phyloP scores from a whole-genome alignment of 176 grass and related monocot genomes.

The Otatea glauca region DNA sequence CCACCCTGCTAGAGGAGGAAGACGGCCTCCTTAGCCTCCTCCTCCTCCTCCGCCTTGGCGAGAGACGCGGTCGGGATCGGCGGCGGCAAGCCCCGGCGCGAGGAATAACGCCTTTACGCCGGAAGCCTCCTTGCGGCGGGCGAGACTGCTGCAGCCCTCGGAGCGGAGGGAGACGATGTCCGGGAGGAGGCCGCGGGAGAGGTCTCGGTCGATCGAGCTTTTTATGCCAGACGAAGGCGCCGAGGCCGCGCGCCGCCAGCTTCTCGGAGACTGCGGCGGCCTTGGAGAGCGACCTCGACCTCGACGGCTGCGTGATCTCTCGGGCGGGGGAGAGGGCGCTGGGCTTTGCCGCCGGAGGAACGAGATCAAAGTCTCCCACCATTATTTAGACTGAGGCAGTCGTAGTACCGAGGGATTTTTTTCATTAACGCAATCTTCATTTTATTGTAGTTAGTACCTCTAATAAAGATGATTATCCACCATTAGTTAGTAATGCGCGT shows the following conservation, averaged over 20 bases:
- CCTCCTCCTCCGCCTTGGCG: too few species aligned
- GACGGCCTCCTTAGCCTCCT: too few species aligned
- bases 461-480: too few species aligned
- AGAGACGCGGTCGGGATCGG: not conserved
- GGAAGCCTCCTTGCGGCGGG: constrained; percentile 29
- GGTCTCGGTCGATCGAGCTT: constrained; percentile 55
- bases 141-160: constrained; percentile 40
- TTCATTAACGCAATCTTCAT: too few species aligned
- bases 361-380: not conserved
- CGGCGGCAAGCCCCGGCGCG: not conserved
- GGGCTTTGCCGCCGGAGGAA: constrained; percentile 10
- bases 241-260: constrained; percentile 37
- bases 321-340: not conserved
- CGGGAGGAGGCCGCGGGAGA: constrained; percentile 37
- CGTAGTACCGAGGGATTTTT: too few species aligned
- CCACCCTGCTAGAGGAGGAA: too few species aligned
- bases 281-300: not conserved
- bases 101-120: not conserved
- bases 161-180: constrained; percentile 18
- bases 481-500: too few species aligned
- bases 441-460: too few species aligned
- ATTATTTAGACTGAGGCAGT: too few species aligned
- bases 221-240: constrained; percentile 51
- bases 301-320: not conserved
- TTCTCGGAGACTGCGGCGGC: constrained; percentile 46